Evolutionary conservation across 768 basidiomycete genomes (phyloP), one percentile per base, ranked within the genome.

Genomic region (Suillus sp.): DNA sequence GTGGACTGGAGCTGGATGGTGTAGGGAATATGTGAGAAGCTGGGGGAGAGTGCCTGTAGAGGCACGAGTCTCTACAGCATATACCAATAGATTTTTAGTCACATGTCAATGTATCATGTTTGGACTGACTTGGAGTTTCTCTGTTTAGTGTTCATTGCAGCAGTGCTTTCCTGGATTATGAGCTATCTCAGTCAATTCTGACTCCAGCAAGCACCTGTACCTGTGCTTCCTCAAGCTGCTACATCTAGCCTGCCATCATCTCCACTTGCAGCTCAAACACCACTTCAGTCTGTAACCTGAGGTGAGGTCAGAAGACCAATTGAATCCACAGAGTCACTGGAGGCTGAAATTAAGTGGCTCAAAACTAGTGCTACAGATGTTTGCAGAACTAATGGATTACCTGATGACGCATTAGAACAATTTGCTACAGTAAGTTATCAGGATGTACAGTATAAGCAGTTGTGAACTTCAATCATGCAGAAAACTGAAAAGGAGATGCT

Each of bases 371-470:
- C 48, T 50, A 50, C 48, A 50, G 48, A 27, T 8, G 14, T 50
- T 25, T 50, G 48, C 48, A 50, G 25, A 25, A 50, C 25, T 2
- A 50, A 50, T 27, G 25, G 48, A 3, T 27, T 50, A 50, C 48
- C 25, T 16, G 14, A 27, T 25, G 48, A 50, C 16, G 5, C 48
- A 2, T 2, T 50, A 27, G 48, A 50, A 13, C 1, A 50, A 27
- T 50, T 50, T 50, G 25, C 48, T 50, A 27, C 48, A 50, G 48
- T 50, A 50, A 50, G 48, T 50, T 22, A 45, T 45, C 45, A 45
- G 45, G n/a, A 45, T 45, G 45, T 45, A 45, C 45, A 45, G 45
- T 45, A 45, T 45, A 27, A 27, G 25, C 6, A 37, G 47, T 22
- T 4, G 13, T 48, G 4, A 48, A 14, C 1, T 25, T 48, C 47